These are phyloP conservation scores for Backusella westeae DNA, from an alignment of 192 early-diverging fungal genomes.

Conservation along the genomic window DNA sequence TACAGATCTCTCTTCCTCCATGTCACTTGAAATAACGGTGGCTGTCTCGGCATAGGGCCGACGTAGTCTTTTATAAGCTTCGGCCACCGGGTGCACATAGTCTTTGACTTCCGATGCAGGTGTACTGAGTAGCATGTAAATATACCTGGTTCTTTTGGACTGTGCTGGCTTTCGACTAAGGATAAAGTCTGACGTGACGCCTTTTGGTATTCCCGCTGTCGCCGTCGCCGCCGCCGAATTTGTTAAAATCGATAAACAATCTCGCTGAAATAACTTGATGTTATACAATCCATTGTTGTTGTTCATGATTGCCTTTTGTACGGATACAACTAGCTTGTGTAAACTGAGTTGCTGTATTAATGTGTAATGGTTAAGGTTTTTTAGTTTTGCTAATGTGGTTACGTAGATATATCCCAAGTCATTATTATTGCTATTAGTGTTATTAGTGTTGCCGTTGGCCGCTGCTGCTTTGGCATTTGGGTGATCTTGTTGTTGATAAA, in stretches of 20 bases:
- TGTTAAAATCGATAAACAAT: not conserved
- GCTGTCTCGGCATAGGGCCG: conserved; percentile 14
- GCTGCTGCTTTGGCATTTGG: not conserved
- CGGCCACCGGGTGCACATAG: conserved; percentile 13
- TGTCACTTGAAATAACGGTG: not conserved
- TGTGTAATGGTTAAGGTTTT: not conserved
- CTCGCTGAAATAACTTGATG: not conserved
- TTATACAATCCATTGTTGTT: not conserved
- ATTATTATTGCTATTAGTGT: not conserved
- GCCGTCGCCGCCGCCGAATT: not conserved
- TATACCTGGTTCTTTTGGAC: conserved; percentile 5
- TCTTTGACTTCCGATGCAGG: not conserved
- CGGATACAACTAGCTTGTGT: not conserved
- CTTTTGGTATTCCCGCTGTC: not conserved
- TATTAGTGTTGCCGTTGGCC: not conserved
- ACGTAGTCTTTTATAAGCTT: not conserved
- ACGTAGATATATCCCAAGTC: not conserved
- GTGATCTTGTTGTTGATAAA: not conserved
- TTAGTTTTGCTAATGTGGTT: not conserved
- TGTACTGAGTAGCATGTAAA: conserved; percentile 16
- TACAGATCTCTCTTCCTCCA: not conserved
- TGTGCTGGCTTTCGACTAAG: not conserved
- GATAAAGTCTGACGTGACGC: not conserved
- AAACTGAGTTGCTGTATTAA: not conserved
- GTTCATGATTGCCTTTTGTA: not conserved